Evolutionary conservation across 345 rosid genomes (phyloP).

Genomic region (Populus tremula): DNA sequence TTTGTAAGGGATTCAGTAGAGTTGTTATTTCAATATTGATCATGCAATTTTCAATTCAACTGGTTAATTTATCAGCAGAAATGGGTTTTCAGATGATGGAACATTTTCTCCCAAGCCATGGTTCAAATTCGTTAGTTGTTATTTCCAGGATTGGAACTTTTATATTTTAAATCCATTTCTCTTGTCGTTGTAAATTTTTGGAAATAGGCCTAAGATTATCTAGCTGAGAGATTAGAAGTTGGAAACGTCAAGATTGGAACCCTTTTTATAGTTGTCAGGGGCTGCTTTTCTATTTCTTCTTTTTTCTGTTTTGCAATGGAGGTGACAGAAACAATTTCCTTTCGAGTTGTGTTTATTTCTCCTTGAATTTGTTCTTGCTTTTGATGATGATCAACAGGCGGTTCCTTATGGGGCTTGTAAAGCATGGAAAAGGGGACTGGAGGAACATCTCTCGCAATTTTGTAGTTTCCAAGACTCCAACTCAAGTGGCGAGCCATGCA

Average conservation of each 20-base stretch:
- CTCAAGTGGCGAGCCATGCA: constrained; percentile 99
- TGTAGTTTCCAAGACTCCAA: constrained; percentile 84
- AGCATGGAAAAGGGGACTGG: constrained; percentile 98
- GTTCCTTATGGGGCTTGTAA: constrained; percentile 74
- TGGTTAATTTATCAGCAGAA: background rate
- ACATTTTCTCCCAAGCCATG: background rate
- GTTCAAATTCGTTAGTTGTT: background rate
- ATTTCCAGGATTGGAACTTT: background rate
- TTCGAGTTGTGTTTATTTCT: background rate
- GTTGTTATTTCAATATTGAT: background rate
- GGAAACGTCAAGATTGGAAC: background rate
- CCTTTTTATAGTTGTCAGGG: background rate
- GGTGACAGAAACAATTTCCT: background rate
- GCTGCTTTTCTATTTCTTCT: background rate
- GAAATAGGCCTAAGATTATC: background rate
- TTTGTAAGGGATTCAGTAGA: background rate
- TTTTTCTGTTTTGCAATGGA: background rate
- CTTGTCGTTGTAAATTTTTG: background rate
- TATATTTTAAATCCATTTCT: background rate
- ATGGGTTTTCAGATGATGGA: background rate
- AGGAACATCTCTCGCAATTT: constrained; percentile 85
- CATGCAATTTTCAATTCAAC: background rate
- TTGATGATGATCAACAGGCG: constrained; percentile 42
- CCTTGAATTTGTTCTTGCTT: constrained; percentile 3
- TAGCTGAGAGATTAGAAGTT: background rate